Evolutionary conservation across 148 eudicot species (phyloP).

Genomic region (Limonium bicolor): DNA sequence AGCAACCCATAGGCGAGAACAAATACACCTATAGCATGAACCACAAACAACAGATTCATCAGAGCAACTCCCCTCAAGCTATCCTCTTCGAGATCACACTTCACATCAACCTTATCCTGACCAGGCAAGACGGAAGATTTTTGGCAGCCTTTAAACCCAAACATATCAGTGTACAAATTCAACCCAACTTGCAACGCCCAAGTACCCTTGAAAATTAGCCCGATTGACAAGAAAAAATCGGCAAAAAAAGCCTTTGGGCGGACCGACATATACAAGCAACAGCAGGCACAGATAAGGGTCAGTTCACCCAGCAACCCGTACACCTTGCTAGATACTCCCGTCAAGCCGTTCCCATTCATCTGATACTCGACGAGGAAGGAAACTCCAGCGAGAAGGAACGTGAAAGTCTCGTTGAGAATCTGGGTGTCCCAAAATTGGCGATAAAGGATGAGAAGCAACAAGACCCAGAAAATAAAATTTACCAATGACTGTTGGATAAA

Average conservation of each 20-base stretch:
- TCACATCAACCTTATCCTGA: conserved; percentile 40
- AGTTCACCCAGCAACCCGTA: conserved; percentile 36
- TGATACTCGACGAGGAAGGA: conserved; percentile 40
- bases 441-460: conserved; percentile 30
- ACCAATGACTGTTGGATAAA: conserved; percentile 39
- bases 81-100: conserved; percentile 72
- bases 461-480: conserved; percentile 57
- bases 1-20: conserved; percentile 32
- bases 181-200: conserved; percentile 77
- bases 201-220: conserved; percentile 55
- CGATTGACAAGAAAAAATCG: conserved; percentile 51
- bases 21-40: conserved; percentile 45
- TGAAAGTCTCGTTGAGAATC: conserved; percentile 26
- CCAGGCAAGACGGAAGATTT: conserved; percentile 14
- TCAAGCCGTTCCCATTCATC: conserved; percentile 30
- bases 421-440: conserved; percentile 25
- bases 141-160: conserved; percentile 55
- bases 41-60: conserved; percentile 57
- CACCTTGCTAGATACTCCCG: conserved; percentile 30
- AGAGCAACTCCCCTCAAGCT: conserved; percentile 46
- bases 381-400: conserved; percentile 35
- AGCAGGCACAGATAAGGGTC: conserved; percentile 49
- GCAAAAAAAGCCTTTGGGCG: conserved; percentile 47
- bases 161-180: conserved; percentile 41
- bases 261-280: conserved; percentile 49